A percentile compares a stretch with the other conserved stretches of the same genome.
Evolutionary conservation across 192 early-diverging fungal genomes (phyloP).

Genomic region (Coemansia reversa): DNA sequence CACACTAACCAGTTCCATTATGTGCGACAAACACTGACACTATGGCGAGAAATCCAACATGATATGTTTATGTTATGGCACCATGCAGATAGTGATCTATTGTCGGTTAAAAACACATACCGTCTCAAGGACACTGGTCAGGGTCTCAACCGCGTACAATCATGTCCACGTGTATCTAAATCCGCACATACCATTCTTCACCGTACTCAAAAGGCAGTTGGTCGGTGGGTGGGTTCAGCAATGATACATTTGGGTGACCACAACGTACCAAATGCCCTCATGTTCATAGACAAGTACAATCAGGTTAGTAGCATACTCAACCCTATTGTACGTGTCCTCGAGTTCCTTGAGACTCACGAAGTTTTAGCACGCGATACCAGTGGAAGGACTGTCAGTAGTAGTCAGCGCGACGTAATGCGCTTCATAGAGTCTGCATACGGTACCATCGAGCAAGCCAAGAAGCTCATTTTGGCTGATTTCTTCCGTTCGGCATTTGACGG

Average conservation of each 20-base stretch:
- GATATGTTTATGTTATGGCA: constrained; percentile 98
- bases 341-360: constrained; percentile 65
- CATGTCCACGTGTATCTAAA: constrained; percentile 76
- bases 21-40: constrained; percentile 86
- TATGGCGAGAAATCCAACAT: constrained; percentile 96
- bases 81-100: constrained; percentile 84
- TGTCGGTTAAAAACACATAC: constrained; percentile 71
- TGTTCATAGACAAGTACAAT: constrained; percentile 99
- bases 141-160: constrained; percentile 93
- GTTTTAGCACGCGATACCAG: background rate
- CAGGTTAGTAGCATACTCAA: constrained; percentile 95
- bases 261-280: constrained; percentile 97
- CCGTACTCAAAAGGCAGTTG: constrained; percentile 61
- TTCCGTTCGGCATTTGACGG: constrained; percentile 97
- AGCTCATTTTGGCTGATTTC: constrained; percentile 86
- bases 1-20: constrained; percentile 93
- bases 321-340: constrained; percentile 77
- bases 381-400: background rate
- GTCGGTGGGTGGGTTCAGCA: constrained; percentile 90
- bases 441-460: constrained; percentile 60
- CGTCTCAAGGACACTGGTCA: constrained; percentile 95
- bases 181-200: constrained; percentile 76
- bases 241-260: constrained; percentile 98
- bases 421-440: constrained; percentile 76
- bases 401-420: constrained; percentile 54